Evolutionary conservation across 805 yeast species (phyloP), one percentile per base, ranked within the genome.

Genomic region (Osmozyma mogii): DNA sequence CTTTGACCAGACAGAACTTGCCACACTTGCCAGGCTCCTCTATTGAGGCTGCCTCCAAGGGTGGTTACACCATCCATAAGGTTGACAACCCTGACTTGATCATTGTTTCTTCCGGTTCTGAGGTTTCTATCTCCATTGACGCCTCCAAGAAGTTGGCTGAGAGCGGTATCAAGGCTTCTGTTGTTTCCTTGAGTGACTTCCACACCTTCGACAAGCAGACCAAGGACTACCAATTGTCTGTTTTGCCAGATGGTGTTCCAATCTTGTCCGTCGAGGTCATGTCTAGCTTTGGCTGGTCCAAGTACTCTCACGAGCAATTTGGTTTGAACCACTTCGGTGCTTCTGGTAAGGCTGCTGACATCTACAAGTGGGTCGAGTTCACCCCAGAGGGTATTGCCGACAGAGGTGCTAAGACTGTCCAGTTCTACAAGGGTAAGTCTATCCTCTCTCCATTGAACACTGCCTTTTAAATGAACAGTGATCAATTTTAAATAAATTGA

Each of bases 291-390:
- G 96, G 96, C 35, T 92, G 98, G 98, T 69, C 79, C 50, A 83
- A 78, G 64, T 92, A 87, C 71, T 75, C 96, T 36, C 98, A 92
- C 68, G 94, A 83, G 70, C 94, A 87, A 62, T 84, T 89, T 52
- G 96, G 96, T 65, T 71, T 92, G 54, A 77, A 85, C 75, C 77
- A 84, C 68, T 92, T 92, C 57, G 98, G 98, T 74, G 92, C 88
- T 39, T 87, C 96, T 37, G 98, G 95, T 58, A 82, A 84, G 59
- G 92, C 80, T 54, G 61, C 65, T 35, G 84, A 82, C 41, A 72
- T 89, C 39, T 92, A 78, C 79, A 75, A 84, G 63, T 66, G 53
- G 68, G 84, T 89, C 49, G 95, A 74, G 45, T 92, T 92, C 72
- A 87, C 94, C 33, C 80, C 89, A 40, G 96, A 84, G 58, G 96